Percentiles rank a stretch among this genome's conserved stretches.
Conservation (phyloP, 768 basidiomycete species). For the Podaxis sp. region DNA sequence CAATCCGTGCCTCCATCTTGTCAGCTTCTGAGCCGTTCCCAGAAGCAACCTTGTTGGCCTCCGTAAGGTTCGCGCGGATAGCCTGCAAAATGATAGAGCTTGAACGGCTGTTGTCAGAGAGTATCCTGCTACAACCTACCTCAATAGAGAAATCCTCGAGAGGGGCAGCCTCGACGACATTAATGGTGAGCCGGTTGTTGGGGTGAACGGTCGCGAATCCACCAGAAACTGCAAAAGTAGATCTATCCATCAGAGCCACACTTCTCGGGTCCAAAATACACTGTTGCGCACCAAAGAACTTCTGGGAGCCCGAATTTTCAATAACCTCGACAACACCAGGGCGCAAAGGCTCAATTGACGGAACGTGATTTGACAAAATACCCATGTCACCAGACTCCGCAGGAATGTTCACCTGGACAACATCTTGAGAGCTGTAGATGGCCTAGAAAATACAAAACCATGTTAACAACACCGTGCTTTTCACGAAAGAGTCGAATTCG, state of each 20-base stretch:
- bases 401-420: conserved; percentile 92
- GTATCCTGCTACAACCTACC: conserved; percentile 39
- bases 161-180: conserved; percentile 94
- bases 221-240: conserved; percentile 64
- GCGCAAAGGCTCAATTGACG: conserved; percentile 92
- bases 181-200: conserved; percentile 94
- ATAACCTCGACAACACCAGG: conserved; percentile 95
- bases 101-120: background rate
- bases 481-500: conserved; percentile 20
- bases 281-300: conserved; percentile 89
- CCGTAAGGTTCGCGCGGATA: conserved; percentile 83
- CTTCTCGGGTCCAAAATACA: background rate
- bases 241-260: background rate
- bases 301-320: conserved; percentile 79
- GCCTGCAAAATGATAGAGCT: conserved; percentile 47
- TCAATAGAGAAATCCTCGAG: conserved; percentile 88
- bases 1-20: conserved; percentile 89
- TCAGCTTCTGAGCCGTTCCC: conserved; percentile 90
- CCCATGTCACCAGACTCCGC: conserved; percentile 98
- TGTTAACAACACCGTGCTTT: background rate
- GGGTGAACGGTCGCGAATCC: conserved; percentile 98
- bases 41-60: conserved; percentile 75
- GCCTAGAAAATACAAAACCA: conserved; percentile 43
- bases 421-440: conserved; percentile 86
- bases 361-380: conserved; percentile 97